Evolutionary conservation across 2,329 filamentous ascomycete genomes (phyloP), one percentile per base, ranked within the genome.

Genomic region (Scleromitrula shiraiana): DNA sequence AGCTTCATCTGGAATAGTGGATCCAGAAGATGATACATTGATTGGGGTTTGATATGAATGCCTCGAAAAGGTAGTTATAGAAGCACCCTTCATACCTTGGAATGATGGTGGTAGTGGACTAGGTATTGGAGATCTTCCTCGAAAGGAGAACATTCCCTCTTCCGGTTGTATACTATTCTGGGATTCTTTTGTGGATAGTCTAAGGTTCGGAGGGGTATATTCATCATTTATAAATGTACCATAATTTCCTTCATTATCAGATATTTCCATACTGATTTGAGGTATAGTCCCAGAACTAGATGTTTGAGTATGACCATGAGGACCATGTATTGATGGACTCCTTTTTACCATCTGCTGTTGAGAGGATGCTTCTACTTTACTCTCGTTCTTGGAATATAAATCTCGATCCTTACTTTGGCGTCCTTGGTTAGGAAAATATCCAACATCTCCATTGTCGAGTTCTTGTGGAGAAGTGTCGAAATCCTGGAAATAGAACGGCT

Each of bases 41-140:
- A n/a, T n/a, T n/a, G n/a, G n/a, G n/a, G 26, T 20, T 17, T 19
- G 29, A 19, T 27, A 35, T 12, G 41, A 41, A n/a, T 46, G 33
- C 27, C 42, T 51, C 19, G 46, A 46, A 14, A 46, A 54, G 17
- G 46, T 46, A 32, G 46, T 35, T 29, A 47, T 49, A 10, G 55
- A 40, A 39, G 36, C 49, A 50, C 30, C 39, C 10, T 51, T 55
- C 7, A 55, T 24, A 14, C 43, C 44, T 38, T 53, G 53, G 1
- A 53, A 27, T 4, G 24, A 17, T 12, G 24, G 23, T 12, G 32
- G 30, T 24, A 49, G 22, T 15, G 46, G 39, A 7, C 17, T 37
- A 1, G 40, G 35, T 30, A 12, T 9, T 38, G 17, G 7, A 37
- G 22, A 8, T 19, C 27, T 37, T 38, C 30, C 41, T 41, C 32